These are phyloP conservation scores for Pezicula neosporulosa DNA, from an alignment of 2,329 filamentous ascomycete species.

Conservation along the genomic window DNA sequence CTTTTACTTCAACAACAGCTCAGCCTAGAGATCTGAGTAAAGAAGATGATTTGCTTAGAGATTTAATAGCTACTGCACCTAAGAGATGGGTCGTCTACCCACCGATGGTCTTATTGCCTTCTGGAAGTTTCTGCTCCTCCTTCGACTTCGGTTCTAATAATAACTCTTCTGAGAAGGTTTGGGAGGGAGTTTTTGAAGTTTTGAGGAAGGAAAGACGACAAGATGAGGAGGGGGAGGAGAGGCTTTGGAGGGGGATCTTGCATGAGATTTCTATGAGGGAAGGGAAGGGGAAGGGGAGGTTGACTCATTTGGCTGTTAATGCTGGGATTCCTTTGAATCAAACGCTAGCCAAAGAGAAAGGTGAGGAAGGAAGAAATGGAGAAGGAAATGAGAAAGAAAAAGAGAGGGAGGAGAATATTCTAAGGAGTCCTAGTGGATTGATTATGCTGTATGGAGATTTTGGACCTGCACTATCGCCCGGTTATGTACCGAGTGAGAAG, in stretches of 20 bases:
- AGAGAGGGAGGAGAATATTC: slow-evolving; percentile 54
- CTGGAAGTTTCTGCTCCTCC: slow-evolving; percentile 52
- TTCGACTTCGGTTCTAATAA: too few relatives aligned
- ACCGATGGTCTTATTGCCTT: slow-evolving; percentile 57
- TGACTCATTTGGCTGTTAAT: slow-evolving; percentile 59
- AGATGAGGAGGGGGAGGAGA: slow-evolving; percentile 9
- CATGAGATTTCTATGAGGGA: too few relatives aligned
- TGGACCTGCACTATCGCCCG: slow-evolving; percentile 42
- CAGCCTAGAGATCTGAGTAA: too few relatives aligned
- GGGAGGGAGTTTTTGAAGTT: neutral
- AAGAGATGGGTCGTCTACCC: slow-evolving; percentile 59
- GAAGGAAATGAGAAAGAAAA: slow-evolving; percentile 7
- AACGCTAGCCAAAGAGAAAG: too few relatives aligned
- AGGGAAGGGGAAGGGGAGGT: slow-evolving; percentile 27
- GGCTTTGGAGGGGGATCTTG: too few relatives aligned
- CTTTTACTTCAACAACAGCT: neutral
- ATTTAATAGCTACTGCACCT: slow-evolving; percentile 30
- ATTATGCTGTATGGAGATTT: slow-evolving; percentile 72
- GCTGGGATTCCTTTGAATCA: slow-evolving; percentile 53
- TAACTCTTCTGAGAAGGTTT: too few relatives aligned
- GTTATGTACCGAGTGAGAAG: slow-evolving; percentile 7
- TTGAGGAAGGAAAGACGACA: neutral
- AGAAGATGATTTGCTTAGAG: neutral
- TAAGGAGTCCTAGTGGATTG: slow-evolving; percentile 70
- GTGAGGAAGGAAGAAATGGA: slow-evolving; percentile 23